phyloP scores from a whole-genome alignment of 352 stramenopile genomes.

The Globisporangium orthogonon region DNA sequence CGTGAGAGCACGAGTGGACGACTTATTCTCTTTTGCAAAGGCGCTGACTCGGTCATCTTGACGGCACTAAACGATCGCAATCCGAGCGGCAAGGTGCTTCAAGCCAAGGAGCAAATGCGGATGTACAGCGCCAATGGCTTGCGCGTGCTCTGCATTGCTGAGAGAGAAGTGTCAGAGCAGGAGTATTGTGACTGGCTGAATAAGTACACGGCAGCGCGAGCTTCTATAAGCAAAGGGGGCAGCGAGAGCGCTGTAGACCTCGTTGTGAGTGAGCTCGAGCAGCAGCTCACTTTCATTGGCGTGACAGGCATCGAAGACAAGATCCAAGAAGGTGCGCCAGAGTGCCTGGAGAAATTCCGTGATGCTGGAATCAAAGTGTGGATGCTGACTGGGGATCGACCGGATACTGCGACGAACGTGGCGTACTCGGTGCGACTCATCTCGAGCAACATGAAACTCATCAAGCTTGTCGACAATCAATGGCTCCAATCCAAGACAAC shows the following conservation, averaged over 20 bases:
- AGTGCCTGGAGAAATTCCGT: slow-evolving; percentile 51
- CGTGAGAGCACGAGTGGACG: slow-evolving; percentile 20
- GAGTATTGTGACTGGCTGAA: slow-evolving; percentile 52
- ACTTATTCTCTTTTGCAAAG: slow-evolving; percentile 66
- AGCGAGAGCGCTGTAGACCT: slow-evolving; percentile 25
- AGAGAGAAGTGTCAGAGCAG: slow-evolving; percentile 37
- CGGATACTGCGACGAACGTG: slow-evolving; percentile 63
- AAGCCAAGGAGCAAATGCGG: slow-evolving; percentile 41
- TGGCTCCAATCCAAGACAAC: slow-evolving; percentile 16
- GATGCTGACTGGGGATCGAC: slow-evolving; percentile 66
- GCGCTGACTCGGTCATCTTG: slow-evolving; percentile 87
- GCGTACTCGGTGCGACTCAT: slow-evolving; percentile 46
- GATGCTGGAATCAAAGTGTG: slow-evolving; percentile 66
- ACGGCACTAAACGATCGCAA: slow-evolving; percentile 28
- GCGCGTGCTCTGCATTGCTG: slow-evolving; percentile 64
- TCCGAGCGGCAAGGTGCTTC: slow-evolving; percentile 18
- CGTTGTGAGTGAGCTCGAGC: slow-evolving; percentile 42
- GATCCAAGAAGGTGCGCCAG: slow-evolving; percentile 49
- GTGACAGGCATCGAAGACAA: slow-evolving; percentile 66
- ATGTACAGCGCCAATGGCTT: slow-evolving; percentile 52
- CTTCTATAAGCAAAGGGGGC: slow-evolving; percentile 1
- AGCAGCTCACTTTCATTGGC: slow-evolving; percentile 37
- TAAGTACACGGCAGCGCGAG: slow-evolving; percentile 21
- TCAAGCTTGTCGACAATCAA: slow-evolving; percentile 28
- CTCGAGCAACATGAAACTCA: slow-evolving; percentile 41